Evolutionary conservation across 2,329 filamentous ascomycete genomes (phyloP), one percentile per base, ranked within the genome.

Genomic region (Fusarium luffae): DNA sequence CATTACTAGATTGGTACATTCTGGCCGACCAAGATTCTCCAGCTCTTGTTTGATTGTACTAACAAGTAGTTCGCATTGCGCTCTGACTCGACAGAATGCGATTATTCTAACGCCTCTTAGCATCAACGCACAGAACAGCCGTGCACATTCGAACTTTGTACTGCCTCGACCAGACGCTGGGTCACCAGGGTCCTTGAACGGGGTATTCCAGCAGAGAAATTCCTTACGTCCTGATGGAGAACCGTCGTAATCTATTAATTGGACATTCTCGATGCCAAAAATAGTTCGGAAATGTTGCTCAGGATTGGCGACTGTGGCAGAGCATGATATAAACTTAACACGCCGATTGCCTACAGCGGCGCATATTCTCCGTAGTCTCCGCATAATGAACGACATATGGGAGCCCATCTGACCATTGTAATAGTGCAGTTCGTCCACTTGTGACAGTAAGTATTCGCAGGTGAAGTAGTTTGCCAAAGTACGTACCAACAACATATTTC

Each of bases 141-240:
- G 90, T 2, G 96, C 93, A n/a, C 93, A 92, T 80, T 99, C 95
- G 7, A 88, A 86, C 77, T 97, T 89, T 5, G 91, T 90, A 77
- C 93, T 93, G 16, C 93, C 93, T 61, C 96, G 89, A 2, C 96
- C 95, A 73, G 93, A 97, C 0, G 92, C 89, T 11, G 94, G 92
- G 79, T 98, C 95, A 2, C 86, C 87, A 0, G 95, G 93, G 72
- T 98, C 95, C 77, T 94, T 97, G 79, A 89, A 97, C 0, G 96
- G 96, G 0, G 95, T 98, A 74, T 99, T 98, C 96, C 96, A 99
- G 79, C 94, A 98, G 9, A 99, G 77, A 61, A 98, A 98, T 75
- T 98, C 95, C 77, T 98, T 98, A 23, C 93, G 86, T 0, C 95
- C 81, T 8, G 93, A 93, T 0, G 96, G 96, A 0, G 94, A 97